Evolutionary conservation across 2,329 filamentous ascomycete species (phyloP).

Genomic region (Fonsecaea erecta): DNA sequence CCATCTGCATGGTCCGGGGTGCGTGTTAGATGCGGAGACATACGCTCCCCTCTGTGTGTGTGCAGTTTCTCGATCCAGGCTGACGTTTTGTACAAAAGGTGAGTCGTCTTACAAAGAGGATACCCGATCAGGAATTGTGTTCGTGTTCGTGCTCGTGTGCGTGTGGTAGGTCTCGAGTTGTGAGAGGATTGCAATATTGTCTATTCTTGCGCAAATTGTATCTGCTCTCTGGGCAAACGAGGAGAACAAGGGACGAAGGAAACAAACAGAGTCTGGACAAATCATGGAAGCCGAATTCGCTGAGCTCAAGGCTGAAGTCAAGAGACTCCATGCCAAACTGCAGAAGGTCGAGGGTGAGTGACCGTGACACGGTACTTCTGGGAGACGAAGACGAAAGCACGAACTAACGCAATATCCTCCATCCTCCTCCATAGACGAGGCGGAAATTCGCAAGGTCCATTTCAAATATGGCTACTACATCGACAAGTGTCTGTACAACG

Average conservation of each 20-base stretch:
- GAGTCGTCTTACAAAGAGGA: no score
- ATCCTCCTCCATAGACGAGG: constrained; percentile 55
- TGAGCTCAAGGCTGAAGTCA: constrained; percentile 29
- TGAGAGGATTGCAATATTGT: background rate
- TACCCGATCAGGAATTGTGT: no score
- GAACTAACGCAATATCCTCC: background rate
- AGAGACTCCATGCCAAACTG: constrained; percentile 26
- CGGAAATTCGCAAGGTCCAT: constrained; percentile 60
- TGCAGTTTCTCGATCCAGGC: no score
- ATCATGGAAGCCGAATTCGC: constrained; percentile 31
- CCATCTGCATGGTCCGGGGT: no score
- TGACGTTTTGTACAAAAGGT: background rate
- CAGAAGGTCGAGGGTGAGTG: constrained; percentile 32
- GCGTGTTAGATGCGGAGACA: background rate
- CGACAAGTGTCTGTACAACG: constrained; percentile 63
- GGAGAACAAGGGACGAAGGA: background rate
- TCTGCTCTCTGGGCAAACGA: no score
- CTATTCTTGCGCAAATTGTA: background rate
- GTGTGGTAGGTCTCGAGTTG: constrained; percentile 6
- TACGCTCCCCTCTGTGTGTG: no score
- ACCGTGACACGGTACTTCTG: background rate
- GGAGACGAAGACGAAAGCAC: no score
- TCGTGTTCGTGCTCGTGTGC: background rate
- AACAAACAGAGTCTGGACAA: no score
- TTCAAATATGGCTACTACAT: constrained; percentile 65